Conservation (phyloP, 2,329 filamentous ascomycete genomes). For the Pseudodiploospora longispora region DNA sequence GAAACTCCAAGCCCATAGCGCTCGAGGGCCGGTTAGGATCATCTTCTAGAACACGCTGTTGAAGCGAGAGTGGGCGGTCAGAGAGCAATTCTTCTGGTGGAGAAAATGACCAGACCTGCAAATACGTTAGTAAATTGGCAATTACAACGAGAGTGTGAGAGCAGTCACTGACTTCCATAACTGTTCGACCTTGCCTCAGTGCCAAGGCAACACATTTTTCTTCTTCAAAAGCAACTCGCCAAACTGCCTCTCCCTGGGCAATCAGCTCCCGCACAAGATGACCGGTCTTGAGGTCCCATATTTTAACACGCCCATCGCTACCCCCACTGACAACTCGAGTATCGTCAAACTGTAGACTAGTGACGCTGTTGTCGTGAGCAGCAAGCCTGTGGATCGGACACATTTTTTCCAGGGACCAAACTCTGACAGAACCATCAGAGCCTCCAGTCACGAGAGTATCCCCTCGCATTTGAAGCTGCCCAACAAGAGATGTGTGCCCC, state of each 20-base stretch:
- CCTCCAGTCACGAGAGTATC: constrained; percentile 94
- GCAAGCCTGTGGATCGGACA: constrained; percentile 88
- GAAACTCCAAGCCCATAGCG: constrained; percentile 39
- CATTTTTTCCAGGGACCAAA: constrained; percentile 90
- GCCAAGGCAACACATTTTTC: constrained; percentile 98
- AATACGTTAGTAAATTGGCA: constrained; percentile 6
- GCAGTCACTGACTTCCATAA: constrained; percentile 77
- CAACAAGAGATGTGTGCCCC: constrained; percentile 93
- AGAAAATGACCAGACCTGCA: constrained; percentile 87
- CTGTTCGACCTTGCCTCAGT: constrained; percentile 71
- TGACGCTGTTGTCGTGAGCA: constrained; percentile 97
- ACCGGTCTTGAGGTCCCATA: constrained; percentile 93
- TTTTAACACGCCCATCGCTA: constrained; percentile 94
- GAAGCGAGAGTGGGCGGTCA: constrained; percentile 43
- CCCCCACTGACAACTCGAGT: constrained; percentile 91
- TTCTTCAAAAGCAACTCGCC: constrained; percentile 96
- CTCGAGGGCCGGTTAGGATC: constrained; percentile 42
- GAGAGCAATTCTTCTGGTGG: constrained; percentile 64
- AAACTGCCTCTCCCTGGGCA: constrained; percentile 86
- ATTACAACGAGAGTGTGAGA: background rate
- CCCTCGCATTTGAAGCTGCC: constrained; percentile 90
- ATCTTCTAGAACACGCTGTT: constrained; percentile 38
- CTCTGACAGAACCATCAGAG: constrained; percentile 89
- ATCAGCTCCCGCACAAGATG: constrained; percentile 86
- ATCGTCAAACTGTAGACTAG: constrained; percentile 94